Base-by-base conservation (phyloP, 1,284 basidiomycete genomes). In the Cryptococcus jaspeensis region DNA sequence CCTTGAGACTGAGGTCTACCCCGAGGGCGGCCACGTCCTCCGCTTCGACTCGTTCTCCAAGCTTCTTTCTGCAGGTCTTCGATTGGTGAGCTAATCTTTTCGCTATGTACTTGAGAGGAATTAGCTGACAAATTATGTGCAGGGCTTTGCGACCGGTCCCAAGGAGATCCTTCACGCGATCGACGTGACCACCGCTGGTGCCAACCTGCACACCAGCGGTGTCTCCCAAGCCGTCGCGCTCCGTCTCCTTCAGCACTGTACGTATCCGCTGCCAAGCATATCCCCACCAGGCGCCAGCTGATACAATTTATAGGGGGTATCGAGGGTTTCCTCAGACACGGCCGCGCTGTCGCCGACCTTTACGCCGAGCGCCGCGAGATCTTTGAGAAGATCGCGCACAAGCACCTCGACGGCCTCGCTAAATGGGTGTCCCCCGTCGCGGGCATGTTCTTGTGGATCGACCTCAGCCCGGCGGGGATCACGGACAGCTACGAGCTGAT, bases 31-130 rank as follows among this genome's bases (percentile, higher is more conserved):
- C 3, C 84, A 87, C n/a, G 90, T 93, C 9, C 61, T 93, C 23
- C 84, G 92, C 39, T 90, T 93, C 72, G 92, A 94, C 73, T 90
- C 88, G 71, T 82, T 96, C 60, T 90, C 88, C 55, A 97, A 97
- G 80, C 82, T 95, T 42, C 80, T 94, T 20, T 89, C 89, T 9
- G 87, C 87, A 15, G 91, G 90, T 50, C 61, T 75, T 60, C 65
- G 74, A 53, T 61, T 76, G 42, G 61, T 69, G 55, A 58, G 64
- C 63, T 40, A 7, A n/a, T n/a, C n/a, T n/a, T n/a, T 35, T 4
- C 20, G 48, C 38, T 16, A 32, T 18, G 5, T 36, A 7, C 36
- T 20, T 18, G 5, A 39, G 2, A 22, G 32, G n/a, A 50, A 46
- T 9, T 48, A 28, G 40, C 38, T 48, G 32, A 50, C 42, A 16